These are phyloP conservation scores for Tylopilus plumbeoviolaceoides DNA, from an alignment of 768 basidiomycete genomes.

Conservation along the genomic window DNA sequence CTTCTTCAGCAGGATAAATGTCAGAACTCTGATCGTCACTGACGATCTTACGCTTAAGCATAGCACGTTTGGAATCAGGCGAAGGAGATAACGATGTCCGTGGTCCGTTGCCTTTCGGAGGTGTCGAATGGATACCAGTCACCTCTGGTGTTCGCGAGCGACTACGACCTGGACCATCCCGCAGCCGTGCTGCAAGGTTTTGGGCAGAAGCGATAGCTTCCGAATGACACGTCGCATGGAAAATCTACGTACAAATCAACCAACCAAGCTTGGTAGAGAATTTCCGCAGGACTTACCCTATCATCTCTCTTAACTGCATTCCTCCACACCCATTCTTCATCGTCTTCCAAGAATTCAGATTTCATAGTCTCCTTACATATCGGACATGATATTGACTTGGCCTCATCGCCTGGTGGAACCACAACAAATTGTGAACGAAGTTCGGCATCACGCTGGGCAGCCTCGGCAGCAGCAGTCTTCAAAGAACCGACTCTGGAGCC, in stretches of 20 bases:
- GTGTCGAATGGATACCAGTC: slow-evolving; percentile 32
- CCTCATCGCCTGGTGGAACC: slow-evolving; percentile 87
- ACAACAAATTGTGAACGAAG: slow-evolving; percentile 76
- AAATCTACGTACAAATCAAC: slow-evolving; percentile 54
- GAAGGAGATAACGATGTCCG: slow-evolving; percentile 46
- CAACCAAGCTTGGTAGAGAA: not conserved
- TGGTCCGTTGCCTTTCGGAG: slow-evolving; percentile 32
- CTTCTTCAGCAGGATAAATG: slow-evolving; percentile 31
- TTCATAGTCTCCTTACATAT: slow-evolving; percentile 94
- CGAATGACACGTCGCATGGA: slow-evolving; percentile 91
- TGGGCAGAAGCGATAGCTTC: slow-evolving; percentile 66
- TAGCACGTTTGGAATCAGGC: slow-evolving; percentile 48
- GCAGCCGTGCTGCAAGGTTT: slow-evolving; percentile 63
- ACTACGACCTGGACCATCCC: slow-evolving; percentile 59
- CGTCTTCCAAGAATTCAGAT: slow-evolving; percentile 90
- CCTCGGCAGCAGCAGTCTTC: slow-evolving; percentile 59
- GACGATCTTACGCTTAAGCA: slow-evolving; percentile 76
- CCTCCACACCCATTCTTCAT: slow-evolving; percentile 98
- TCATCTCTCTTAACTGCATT: slow-evolving; percentile 86
- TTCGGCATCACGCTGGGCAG: slow-evolving; percentile 71
- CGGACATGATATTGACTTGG: slow-evolving; percentile 80
- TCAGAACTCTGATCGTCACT: slow-evolving; percentile 39
- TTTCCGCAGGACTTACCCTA: slow-evolving; percentile 44
- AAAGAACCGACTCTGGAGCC: slow-evolving; percentile 46
- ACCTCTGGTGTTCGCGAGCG: slow-evolving; percentile 76